phyloP scores from a whole-genome alignment of 2,329 filamentous ascomycete genomes.

The Leptographium radiaticola region DNA sequence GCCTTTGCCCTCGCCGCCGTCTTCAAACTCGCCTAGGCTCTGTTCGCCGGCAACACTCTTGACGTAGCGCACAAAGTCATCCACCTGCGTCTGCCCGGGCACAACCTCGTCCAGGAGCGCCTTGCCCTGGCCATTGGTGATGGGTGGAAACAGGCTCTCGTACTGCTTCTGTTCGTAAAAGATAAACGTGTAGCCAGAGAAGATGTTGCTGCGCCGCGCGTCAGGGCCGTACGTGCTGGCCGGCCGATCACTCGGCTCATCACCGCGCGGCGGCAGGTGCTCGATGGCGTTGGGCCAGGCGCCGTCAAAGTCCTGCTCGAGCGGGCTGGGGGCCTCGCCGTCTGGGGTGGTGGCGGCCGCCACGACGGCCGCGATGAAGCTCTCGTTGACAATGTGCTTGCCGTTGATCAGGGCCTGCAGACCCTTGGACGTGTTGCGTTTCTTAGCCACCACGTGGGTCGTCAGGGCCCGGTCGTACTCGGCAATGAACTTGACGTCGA shows the following conservation, averaged over 20 bases:
- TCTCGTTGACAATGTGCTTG: constrained; percentile 59
- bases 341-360: constrained; percentile 40
- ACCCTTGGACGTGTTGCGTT: constrained; percentile 78
- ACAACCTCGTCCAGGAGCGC: constrained; percentile 53
- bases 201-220: constrained; percentile 51
- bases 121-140: constrained; percentile 74
- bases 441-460: constrained; percentile 79
- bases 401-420: constrained; percentile 77
- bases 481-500: constrained; percentile 77
- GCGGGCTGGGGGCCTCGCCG: constrained; percentile 35
- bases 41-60: constrained; percentile 64
- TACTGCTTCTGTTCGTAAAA: constrained; percentile 70
- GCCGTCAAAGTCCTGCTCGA: constrained; percentile 69
- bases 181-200: constrained; percentile 78
- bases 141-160: constrained; percentile 58
- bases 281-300: constrained; percentile 65
- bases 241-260: constrained; percentile 59
- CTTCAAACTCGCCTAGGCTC: constrained; percentile 49
- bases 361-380: constrained; percentile 62
- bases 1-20: constrained; percentile 51
- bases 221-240: constrained; percentile 63
- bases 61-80: constrained; percentile 69
- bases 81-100: constrained; percentile 49
- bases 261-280: constrained; percentile 60
- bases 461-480: constrained; percentile 60